These are phyloP conservation scores for Melampsora americana DNA, from an alignment of 1,284 basidiomycete genomes.

Conservation along the genomic window DNA sequence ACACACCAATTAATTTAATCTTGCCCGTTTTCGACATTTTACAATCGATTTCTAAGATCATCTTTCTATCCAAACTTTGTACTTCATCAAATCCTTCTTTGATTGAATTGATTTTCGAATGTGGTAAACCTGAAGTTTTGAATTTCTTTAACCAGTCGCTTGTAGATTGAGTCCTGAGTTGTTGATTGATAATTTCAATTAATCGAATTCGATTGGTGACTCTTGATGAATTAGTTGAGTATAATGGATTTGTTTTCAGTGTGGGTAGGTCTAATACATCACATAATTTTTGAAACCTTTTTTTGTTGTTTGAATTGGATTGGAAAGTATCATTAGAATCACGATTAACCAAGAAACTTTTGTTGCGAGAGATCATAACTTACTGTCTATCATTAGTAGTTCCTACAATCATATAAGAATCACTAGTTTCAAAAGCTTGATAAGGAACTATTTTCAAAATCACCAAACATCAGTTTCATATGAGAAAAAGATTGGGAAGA, in stretches of 20 bases:
- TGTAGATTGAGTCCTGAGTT: slow-evolving; percentile 62
- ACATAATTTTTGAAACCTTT: slow-evolving; percentile 66
- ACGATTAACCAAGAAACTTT: too few relatives aligned
- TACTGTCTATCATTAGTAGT: slow-evolving; percentile 88
- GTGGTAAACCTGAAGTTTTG: slow-evolving; percentile 78
- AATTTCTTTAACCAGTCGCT: slow-evolving; percentile 72
- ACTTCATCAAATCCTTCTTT: slow-evolving; percentile 84
- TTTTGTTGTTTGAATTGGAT: too few relatives aligned
- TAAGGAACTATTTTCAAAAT: slow-evolving; percentile 70
- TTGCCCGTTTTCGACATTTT: slow-evolving; percentile 74
- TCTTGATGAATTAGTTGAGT: slow-evolving; percentile 69
- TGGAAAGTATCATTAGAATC: slow-evolving; percentile 24
- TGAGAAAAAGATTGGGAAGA: background rate
- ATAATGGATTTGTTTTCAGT: slow-evolving; percentile 64
- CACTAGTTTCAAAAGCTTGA: slow-evolving; percentile 81
- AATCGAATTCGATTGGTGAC: slow-evolving; percentile 73
- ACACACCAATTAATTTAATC: slow-evolving; percentile 66
- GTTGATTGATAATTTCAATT: slow-evolving; percentile 65
- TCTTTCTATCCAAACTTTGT: slow-evolving; percentile 68
- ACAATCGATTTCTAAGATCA: slow-evolving; percentile 63
- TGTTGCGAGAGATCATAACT: slow-evolving; percentile 48
- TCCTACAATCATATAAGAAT: slow-evolving; percentile 89
- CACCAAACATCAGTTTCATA: background rate
- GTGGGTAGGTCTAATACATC: slow-evolving; percentile 63
- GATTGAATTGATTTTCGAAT: slow-evolving; percentile 90